phyloP scores from a whole-genome alignment of 2,329 filamentous ascomycete genomes.

The Ophiostoma australiae region DNA sequence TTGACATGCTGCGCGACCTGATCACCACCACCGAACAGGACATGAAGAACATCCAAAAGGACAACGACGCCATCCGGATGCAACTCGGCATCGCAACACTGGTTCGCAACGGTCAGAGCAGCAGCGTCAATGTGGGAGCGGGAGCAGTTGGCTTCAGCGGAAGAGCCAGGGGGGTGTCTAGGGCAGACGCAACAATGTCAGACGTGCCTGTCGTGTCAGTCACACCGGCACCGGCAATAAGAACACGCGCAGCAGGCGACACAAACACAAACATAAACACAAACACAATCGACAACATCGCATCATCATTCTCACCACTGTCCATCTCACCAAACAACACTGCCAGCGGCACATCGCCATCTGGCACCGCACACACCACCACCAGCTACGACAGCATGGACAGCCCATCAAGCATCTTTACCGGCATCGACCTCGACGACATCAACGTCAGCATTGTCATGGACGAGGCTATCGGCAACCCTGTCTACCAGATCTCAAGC shows the following conservation, averaged over 20 bases:
- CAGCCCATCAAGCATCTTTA: slow-evolving; percentile 30
- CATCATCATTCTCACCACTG: slow-evolving; percentile 15
- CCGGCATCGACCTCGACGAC: slow-evolving; percentile 37
- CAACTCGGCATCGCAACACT: slow-evolving; percentile 31
- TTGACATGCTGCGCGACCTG: slow-evolving; percentile 44
- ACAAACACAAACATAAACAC: background rate
- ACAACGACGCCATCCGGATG: slow-evolving; percentile 43
- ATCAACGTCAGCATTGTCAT: slow-evolving; percentile 41
- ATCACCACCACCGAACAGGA: slow-evolving; percentile 43
- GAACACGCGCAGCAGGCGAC: background rate
- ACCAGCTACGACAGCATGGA: slow-evolving; percentile 14
- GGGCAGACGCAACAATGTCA: background rate
- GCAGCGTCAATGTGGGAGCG: slow-evolving; percentile 9
- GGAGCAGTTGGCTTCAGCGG: slow-evolving; percentile 20
- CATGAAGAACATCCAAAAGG: slow-evolving; percentile 34
- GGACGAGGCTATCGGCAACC: slow-evolving; percentile 40
- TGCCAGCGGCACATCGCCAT: background rate
- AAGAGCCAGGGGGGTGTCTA: background rate
- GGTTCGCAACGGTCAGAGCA: slow-evolving; percentile 6
- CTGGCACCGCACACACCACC: background rate
- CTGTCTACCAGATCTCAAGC: slow-evolving; percentile 40
- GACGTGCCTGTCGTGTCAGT: slow-evolving; percentile 1
- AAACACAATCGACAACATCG: background rate
- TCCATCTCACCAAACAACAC: slow-evolving; percentile 13
- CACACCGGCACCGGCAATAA: background rate